phyloP scores from a whole-genome alignment of 257 asterid species.

The Hygrophila difformis region DNA sequence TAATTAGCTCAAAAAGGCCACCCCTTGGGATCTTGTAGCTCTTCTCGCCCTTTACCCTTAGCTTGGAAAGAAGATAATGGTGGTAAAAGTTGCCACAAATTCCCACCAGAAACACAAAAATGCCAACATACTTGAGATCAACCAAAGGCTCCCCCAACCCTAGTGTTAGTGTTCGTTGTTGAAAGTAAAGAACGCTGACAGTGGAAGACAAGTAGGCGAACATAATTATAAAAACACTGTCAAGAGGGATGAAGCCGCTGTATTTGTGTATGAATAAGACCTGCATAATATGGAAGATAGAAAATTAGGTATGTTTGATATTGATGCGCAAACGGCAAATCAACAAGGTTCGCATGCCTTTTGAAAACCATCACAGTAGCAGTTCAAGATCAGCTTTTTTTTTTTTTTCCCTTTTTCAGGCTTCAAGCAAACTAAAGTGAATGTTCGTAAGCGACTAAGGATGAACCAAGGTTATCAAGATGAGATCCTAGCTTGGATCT shows the following conservation, averaged over 20 bases:
- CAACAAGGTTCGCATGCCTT: too few species aligned
- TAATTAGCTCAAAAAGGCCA: conserved; percentile 49
- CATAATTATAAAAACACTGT: conserved; percentile 32
- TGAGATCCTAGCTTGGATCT: too few species aligned
- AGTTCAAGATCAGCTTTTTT: too few species aligned
- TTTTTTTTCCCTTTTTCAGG: too few species aligned
- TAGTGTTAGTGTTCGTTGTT: conserved; percentile 23
- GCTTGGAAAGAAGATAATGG: conserved; percentile 58
- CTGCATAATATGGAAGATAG: conserved; percentile 24
- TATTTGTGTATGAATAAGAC: conserved; percentile 55
- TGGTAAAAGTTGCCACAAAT: conserved; percentile 58
- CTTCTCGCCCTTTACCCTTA: conserved; percentile 38
- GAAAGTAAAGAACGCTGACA: conserved; percentile 36
- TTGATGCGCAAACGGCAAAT: too few species aligned
- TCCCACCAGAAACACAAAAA: conserved; percentile 28
- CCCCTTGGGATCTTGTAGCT: conserved; percentile 62
- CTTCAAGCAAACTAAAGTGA: too few species aligned
- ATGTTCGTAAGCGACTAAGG: too few species aligned
- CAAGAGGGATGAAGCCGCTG: conserved; percentile 44
- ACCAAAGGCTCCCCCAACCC: conserved; percentile 40
- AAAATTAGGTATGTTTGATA: too few species aligned
- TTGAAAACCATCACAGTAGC: too few species aligned
- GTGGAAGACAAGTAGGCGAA: conserved; percentile 31
- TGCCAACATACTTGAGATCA: conserved; percentile 56
- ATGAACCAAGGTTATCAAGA: too few species aligned